phyloP scores from a whole-genome alignment of 1,139 yeast genomes.

The Arxiozyma slooffiae region DNA sequence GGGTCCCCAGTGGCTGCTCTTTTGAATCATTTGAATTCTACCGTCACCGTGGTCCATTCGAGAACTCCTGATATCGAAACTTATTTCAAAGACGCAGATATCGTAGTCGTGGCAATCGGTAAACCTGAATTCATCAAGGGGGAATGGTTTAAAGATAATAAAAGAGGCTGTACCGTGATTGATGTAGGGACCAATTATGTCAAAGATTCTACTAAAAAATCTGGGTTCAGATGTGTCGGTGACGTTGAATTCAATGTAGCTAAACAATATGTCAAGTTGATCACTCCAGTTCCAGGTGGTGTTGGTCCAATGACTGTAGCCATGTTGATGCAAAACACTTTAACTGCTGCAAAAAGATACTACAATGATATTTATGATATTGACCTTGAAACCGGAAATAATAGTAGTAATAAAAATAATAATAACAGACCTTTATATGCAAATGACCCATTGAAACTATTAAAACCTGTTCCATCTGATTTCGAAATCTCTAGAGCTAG shows the following conservation, averaged over 20 bases:
- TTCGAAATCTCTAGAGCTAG: conserved; percentile 66
- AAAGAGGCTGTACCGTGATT: conserved; percentile 51
- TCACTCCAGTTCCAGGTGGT: conserved; percentile 84
- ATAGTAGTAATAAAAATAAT: too few relatives aligned
- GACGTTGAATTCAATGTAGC: conserved; percentile 63
- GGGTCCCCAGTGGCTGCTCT: conserved; percentile 88
- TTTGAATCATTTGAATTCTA: conserved; percentile 71
- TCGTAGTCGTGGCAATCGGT: conserved; percentile 72
- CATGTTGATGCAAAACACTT: conserved; percentile 63
- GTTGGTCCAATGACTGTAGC: conserved; percentile 89
- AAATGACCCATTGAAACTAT: conserved; percentile 35
- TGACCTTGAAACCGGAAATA: conserved; percentile 39
- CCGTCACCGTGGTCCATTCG: conserved; percentile 64
- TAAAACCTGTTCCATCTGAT: conserved; percentile 64
- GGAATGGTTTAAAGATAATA: conserved; percentile 50
- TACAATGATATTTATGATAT: conserved; percentile 37
- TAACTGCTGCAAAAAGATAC: conserved; percentile 50
- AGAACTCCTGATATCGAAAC: conserved; percentile 55
- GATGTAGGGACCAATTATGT: conserved; percentile 76
- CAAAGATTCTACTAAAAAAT: conserved; percentile 51
- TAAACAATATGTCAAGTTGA: conserved; percentile 45
- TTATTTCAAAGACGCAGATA: conserved; percentile 58
- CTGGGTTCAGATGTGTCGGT: conserved; percentile 62
- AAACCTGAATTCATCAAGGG: conserved; percentile 60
- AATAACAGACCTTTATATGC: not conserved